Evolutionary conservation across 2,329 filamentous ascomycete genomes (phyloP).

Genomic region (Penicillium carneum): DNA sequence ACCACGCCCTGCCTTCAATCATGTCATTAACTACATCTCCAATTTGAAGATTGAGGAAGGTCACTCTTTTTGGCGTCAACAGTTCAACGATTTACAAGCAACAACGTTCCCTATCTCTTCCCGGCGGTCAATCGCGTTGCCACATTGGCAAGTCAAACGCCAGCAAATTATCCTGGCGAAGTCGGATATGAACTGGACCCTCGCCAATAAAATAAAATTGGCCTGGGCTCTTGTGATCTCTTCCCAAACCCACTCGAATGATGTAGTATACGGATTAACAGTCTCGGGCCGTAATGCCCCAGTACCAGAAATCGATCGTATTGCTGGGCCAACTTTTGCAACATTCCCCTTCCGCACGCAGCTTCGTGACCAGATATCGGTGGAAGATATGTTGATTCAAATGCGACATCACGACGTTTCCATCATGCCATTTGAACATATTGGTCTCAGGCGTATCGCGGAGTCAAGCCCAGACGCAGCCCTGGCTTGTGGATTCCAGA

Average conservation of each 20-base stretch:
- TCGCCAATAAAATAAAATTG: conserved; percentile 14
- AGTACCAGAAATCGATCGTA: conserved; percentile 47
- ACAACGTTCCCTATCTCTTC: conserved; percentile 2
- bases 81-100: conserved; percentile 1
- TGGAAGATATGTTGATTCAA: conserved; percentile 3
- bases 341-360: conserved; percentile 49
- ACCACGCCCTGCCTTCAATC: conserved; percentile 9
- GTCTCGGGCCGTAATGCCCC: conserved; percentile 51
- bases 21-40: conserved; percentile 8
- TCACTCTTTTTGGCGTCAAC: conserved; percentile 5
- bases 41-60: neutral
- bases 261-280: conserved; percentile 52
- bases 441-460: neutral
- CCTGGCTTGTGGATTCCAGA: conserved; percentile 17
- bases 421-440: conserved; percentile 10
- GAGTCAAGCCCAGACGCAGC: conserved; percentile 11
- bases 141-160: neutral
- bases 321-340: conserved; percentile 51
- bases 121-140: neutral
- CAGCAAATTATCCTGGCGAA: neutral
- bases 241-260: conserved; percentile 45
- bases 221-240: conserved; percentile 51
- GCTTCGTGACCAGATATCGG: conserved; percentile 18
- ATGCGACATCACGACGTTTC: conserved; percentile 5
- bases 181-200: conserved; percentile 9